Evolutionary conservation across 345 rosid genomes (phyloP), one percentile per base, ranked within the genome.

Genomic region (Tarenaya hassleriana): DNA sequence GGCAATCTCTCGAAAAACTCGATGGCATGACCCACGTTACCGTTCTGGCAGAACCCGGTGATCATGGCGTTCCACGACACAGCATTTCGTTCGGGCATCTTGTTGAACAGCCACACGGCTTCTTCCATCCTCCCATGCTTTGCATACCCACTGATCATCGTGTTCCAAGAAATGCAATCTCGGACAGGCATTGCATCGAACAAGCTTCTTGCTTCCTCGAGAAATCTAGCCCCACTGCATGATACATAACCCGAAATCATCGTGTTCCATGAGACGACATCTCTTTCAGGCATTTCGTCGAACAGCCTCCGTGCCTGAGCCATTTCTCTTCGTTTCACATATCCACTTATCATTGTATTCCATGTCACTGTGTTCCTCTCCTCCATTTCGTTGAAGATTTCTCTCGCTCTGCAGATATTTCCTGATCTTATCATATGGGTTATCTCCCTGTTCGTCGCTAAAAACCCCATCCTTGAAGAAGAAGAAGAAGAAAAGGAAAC

Each of bases 91-190:
- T 16, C 38, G 29, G 86, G 84, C 92, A 83, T 83, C 5, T 35
- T 15, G 35, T 65, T 48, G 52, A 86, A 83, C 1, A 83, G 59
- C 62, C 37, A 15, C 39, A 69, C 10, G 0, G 84, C 95, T 67
- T 80, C 86, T 21, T 61, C 66, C 64, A 78, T 69, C 72, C 35
- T 75, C 50, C 84, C 76, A 35, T 59, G 70, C 75, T 75, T 86
- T 0, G 77, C 81, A n/a, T 78, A 80, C 52, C 88, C 88, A 55
- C 82, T 80, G 56, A 86, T 77, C 82, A 86, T 78, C 5, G 86
- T 86, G 47, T 86, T 86, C 88, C 88, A 86, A 4, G 92, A 64
- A 55, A 60, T 54, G 16, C n/a, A 47, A 6, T 67, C 71, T 7
- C 71, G 48, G 10, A 7, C 1, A n/a, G 77, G 64, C 68, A 68